Conservation (phyloP, 2,329 filamentous ascomycete genomes). For the Curvularia spicifera region DNA sequence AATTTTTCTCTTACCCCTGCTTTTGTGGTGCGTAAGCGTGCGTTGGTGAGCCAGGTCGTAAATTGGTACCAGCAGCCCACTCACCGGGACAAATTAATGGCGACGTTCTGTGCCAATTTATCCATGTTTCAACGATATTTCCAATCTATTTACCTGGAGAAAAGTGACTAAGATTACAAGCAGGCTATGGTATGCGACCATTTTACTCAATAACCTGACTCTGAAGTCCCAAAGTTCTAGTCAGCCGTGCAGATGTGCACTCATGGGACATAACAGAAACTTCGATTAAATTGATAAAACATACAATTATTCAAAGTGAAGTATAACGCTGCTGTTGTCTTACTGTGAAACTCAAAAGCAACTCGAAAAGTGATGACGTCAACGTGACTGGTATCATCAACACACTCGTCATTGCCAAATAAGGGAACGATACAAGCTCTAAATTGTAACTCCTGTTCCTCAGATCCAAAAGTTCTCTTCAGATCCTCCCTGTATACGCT, state of each 20-base stretch:
- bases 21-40: no score
- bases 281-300: neutral
- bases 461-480: neutral
- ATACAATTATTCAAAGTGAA: neutral
- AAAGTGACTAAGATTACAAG: neutral
- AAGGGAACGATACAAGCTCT: neutral
- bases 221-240: neutral
- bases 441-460: neutral
- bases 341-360: neutral
- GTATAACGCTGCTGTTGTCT: no score
- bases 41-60: neutral
- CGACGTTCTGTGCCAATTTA: neutral
- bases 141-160: neutral
- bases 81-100: neutral
- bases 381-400: slow-evolving; percentile 1
- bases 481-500: neutral
- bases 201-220: neutral
- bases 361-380: slow-evolving; percentile 2
- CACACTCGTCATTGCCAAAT: slow-evolving; percentile 5
- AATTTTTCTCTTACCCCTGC: neutral
- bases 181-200: neutral
- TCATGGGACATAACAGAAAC: neutral
- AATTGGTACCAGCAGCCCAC: neutral
- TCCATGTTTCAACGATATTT: neutral
- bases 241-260: neutral